These are phyloP conservation scores for Alloteropsis semialata DNA, from an alignment of 176 grass and related monocot genomes.

Conservation along the genomic window DNA sequence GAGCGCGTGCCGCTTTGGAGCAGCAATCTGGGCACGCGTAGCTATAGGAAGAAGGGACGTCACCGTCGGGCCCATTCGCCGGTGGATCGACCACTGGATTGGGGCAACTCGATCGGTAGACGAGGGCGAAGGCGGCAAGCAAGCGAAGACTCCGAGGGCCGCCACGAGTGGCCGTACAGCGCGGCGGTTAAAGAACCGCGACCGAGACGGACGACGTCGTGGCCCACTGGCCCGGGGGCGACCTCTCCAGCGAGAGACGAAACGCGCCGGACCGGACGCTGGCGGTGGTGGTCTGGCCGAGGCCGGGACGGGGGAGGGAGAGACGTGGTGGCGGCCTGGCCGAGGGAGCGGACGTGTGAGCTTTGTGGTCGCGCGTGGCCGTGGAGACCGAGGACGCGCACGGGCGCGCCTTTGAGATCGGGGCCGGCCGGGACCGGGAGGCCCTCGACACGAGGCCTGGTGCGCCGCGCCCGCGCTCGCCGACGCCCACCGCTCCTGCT, in stretches of 20 bases:
- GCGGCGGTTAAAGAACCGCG: conserved; percentile 1
- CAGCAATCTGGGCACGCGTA: background rate
- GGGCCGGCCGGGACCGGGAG: background rate
- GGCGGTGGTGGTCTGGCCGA: background rate
- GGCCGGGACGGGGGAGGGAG: background rate
- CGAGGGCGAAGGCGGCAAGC: background rate
- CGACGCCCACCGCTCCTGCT: background rate
- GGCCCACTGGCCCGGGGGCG: background rate
- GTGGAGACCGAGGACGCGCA: conserved; percentile 19
- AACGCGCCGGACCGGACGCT: background rate
- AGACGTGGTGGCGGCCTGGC: background rate
- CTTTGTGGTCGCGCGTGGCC: background rate
- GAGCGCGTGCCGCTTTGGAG: background rate
- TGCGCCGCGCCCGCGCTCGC: background rate
- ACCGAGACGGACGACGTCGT: background rate
- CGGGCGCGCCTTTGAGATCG: background rate
- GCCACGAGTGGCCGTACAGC: background rate
- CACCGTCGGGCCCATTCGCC: background rate
- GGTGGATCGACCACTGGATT: background rate
- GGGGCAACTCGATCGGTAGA: background rate
- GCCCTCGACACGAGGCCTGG: conserved; percentile 20
- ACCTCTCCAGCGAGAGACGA: background rate
- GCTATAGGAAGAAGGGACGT: background rate
- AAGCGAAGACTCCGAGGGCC: background rate
- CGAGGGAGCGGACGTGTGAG: background rate